Evolutionary conservation across 805 yeast species (phyloP).

Genomic region (Metschnikowia lachancei): DNA sequence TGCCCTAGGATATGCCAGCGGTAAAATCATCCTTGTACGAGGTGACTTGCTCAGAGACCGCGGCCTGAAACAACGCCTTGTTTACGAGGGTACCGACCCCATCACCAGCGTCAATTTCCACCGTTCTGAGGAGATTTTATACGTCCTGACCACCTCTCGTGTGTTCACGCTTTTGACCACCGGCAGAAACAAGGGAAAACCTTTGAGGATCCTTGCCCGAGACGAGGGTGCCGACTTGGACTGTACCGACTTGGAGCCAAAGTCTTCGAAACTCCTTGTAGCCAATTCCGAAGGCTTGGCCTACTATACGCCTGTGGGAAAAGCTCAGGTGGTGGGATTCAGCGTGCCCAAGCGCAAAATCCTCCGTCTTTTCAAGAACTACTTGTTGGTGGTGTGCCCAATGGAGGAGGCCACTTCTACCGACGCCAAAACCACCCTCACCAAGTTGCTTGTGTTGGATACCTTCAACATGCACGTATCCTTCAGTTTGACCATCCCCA

Average conservation of each 20-base stretch:
- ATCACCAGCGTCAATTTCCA: slow-evolving; percentile 71
- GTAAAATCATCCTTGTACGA: slow-evolving; percentile 73
- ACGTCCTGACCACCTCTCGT: slow-evolving; percentile 71
- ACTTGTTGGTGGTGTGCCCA: slow-evolving; percentile 59
- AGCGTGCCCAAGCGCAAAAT: slow-evolving; percentile 55
- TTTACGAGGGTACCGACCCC: slow-evolving; percentile 75
- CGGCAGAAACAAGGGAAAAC: slow-evolving; percentile 73
- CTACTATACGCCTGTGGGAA: slow-evolving; percentile 56
- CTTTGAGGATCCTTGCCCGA: slow-evolving; percentile 46
- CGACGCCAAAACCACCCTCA: slow-evolving; percentile 32
- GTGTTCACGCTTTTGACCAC: slow-evolving; percentile 70
- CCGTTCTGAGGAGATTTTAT: slow-evolving; percentile 51
- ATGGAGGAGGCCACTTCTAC: slow-evolving; percentile 25
- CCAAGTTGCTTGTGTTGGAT: slow-evolving; percentile 67
- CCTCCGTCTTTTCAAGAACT: slow-evolving; percentile 46
- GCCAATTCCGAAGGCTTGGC: slow-evolving; percentile 63
- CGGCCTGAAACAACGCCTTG: slow-evolving; percentile 82
- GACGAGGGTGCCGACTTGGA: slow-evolving; percentile 49
- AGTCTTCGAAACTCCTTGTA: slow-evolving; percentile 54
- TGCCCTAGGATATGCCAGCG: slow-evolving; percentile 81
- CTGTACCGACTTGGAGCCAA: slow-evolving; percentile 44
- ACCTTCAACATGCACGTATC: slow-evolving; percentile 66
- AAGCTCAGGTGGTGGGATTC: slow-evolving; percentile 52
- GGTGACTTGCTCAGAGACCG: slow-evolving; percentile 88
- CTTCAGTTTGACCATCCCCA: slow-evolving; percentile 65